Base-by-base conservation (phyloP, 163 green algal species). In the Scenedesmus sp. region DNA sequence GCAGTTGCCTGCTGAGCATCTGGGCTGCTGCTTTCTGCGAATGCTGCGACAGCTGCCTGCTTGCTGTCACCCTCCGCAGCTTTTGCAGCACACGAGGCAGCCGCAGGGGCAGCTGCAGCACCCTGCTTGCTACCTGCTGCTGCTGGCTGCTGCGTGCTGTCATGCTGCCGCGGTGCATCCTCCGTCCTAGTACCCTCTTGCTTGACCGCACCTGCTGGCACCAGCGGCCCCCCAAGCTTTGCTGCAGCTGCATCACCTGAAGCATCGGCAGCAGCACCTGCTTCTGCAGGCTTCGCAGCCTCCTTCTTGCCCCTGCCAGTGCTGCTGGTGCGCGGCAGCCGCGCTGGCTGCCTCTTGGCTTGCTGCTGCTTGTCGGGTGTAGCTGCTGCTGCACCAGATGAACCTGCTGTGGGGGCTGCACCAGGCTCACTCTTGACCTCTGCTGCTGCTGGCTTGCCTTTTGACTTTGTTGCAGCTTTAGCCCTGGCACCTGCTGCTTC, bases 401-500 rank as follows among this genome's bases (percentile, higher is more conserved):
- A 16, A 24, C 40, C 30, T 76, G 65, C 65, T 40, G 30, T 30
- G 2, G 65, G 65, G 30, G 30, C 26, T 20, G 65, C 65, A 3
- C 40, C 65, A 76, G 65, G 30, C 65, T 76, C 65, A 37, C 26
- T 43, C 83, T 56, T 59, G 37, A 44, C 83, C 81, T 81, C 35
- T 46, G 82, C 37, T 40, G 68, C 68, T 81, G 82, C 82, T 56
- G 76, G 4, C 42, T 83, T 53, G 76, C 76, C 76, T 53, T 82
- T 72, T 35, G 59, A n/a, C 76, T 83, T 56, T n/a, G n/a, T n/a
- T 35, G 42, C 76, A 35, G 42, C 37, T 76, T 76, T 76, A 20
- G 65, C 5, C 26, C 20, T 76, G 3, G 30, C 76, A 37, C 22
- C 76, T 83, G 37, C 20, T 83, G 65, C 20, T 20, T 26, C 81